phyloP scores from a whole-genome alignment of 2,329 filamentous ascomycete species.

The Apiospora kogelbergensis region DNA sequence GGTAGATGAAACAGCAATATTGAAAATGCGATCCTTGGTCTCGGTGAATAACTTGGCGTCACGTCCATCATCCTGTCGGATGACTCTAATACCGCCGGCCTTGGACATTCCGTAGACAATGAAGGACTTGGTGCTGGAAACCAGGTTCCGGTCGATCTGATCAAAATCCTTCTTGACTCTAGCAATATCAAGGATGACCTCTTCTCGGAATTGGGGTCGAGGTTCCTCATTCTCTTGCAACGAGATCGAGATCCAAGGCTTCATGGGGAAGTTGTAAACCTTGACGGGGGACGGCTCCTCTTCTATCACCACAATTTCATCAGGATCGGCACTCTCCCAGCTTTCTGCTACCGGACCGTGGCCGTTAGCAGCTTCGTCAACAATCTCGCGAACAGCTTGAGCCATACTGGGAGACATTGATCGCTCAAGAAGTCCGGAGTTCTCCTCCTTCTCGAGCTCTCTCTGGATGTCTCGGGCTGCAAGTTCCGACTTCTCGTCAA shows the following conservation, averaged over 20 bases:
- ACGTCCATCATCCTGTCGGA: constrained; percentile 88
- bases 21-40: constrained; percentile 92
- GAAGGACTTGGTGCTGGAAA: constrained; percentile 84
- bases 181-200: constrained; percentile 88
- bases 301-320: constrained; percentile 64
- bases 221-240: constrained; percentile 61
- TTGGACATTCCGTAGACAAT: constrained; percentile 95
- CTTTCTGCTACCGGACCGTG: constrained; percentile 72
- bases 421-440: constrained; percentile 53
- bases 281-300: constrained; percentile 67
- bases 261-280: constrained; percentile 96
- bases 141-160: constrained; percentile 91
- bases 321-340: constrained; percentile 86
- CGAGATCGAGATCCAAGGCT: constrained; percentile 88
- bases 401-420: constrained; percentile 51
- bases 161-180: constrained; percentile 97
- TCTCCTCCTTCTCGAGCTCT: constrained; percentile 55
- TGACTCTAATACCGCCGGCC: constrained; percentile 87
- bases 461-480: constrained; percentile 51
- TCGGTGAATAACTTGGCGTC: constrained; percentile 91
- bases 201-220: constrained; percentile 68
- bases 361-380: constrained; percentile 59
- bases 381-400: constrained; percentile 46
- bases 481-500: constrained; percentile 48
- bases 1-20: constrained; percentile 78